phyloP scores from a whole-genome alignment of 1,284 basidiomycete genomes.

The Bjerkandera adusta region DNA sequence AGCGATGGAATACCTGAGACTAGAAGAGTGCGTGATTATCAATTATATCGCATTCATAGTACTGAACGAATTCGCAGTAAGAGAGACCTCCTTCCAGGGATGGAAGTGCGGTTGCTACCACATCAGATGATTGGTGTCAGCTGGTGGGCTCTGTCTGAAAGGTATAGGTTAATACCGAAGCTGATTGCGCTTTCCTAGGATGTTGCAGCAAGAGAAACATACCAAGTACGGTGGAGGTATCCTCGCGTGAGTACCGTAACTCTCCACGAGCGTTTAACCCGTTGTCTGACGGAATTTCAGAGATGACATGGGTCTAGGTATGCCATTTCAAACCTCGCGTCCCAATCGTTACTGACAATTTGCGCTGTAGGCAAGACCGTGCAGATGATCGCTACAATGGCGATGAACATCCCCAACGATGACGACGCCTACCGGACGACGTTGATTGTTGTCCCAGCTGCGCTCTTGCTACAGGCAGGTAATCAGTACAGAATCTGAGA shows the following conservation, averaged over 20 bases:
- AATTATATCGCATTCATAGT: background rate
- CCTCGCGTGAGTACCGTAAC: constrained; percentile 51
- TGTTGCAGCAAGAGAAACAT: constrained; percentile 53
- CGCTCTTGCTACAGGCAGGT: constrained; percentile 59
- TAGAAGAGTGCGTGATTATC: constrained; percentile 41
- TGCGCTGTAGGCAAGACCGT: constrained; percentile 56
- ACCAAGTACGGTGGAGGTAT: constrained; percentile 63
- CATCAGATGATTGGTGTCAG: constrained; percentile 74
- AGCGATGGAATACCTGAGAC: constrained; percentile 48
- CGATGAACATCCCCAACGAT: constrained; percentile 47
- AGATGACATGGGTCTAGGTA: constrained; percentile 90
- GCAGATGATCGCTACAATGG: constrained; percentile 75
- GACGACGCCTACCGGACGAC: constrained; percentile 50
- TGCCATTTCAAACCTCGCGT: constrained; percentile 7
- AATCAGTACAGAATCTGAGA: too few relatives aligned
- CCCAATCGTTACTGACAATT: background rate
- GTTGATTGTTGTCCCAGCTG: constrained; percentile 68
- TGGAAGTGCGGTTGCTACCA: constrained; percentile 64
- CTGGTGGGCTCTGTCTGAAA: constrained; percentile 43
- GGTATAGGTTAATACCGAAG: constrained; percentile 8
- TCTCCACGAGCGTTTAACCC: background rate
- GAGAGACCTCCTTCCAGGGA: constrained; percentile 53
- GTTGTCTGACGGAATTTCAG: constrained; percentile 30
- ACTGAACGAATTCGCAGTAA: constrained; percentile 33
- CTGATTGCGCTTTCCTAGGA: constrained; percentile 40